A percentile compares a stretch with the other conserved stretches of the same genome.
Conservation (phyloP, 2,329 filamentous ascomycete genomes). For the Aureobasidium sp. region DNA sequence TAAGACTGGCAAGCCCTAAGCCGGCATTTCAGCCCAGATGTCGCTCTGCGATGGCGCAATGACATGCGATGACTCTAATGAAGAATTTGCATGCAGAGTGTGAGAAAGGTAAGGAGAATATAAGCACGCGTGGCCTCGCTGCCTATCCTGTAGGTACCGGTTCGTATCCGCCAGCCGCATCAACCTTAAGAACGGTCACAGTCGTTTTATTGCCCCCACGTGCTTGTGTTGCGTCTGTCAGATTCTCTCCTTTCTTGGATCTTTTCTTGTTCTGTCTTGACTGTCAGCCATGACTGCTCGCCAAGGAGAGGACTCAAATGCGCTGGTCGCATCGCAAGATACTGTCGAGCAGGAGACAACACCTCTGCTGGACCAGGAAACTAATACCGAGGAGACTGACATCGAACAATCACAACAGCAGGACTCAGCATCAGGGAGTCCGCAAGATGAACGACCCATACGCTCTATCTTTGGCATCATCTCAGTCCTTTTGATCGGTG, state of each 20-base stretch:
- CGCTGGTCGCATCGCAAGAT: background rate
- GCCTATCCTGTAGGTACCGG: background rate
- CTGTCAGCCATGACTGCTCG: background rate
- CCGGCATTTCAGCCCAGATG: background rate
- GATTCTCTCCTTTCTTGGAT: background rate
- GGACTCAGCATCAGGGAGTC: background rate
- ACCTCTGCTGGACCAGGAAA: background rate
- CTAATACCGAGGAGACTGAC: background rate
- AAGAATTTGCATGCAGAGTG: background rate
- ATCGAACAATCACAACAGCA: background rate
- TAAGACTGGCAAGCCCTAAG: background rate
- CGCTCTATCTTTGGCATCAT: conserved; percentile 18
- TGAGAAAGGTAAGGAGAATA: background rate
- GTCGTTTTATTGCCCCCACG: background rate
- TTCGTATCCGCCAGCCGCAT: background rate
- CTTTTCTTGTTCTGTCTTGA: background rate
- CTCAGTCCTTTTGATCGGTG: conserved; percentile 38
- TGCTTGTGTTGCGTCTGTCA: background rate
- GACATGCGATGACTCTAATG: background rate
- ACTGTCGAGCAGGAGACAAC: background rate
- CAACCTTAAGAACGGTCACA: conserved; percentile 1
- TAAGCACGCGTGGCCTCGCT: conserved; percentile 10
- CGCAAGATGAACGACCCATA: background rate
- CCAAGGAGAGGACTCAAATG: background rate
- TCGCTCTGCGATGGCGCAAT: background rate